These are phyloP conservation scores for Aspergillus felis DNA, from an alignment of 2,329 filamentous ascomycete species.

Conservation along the genomic window DNA sequence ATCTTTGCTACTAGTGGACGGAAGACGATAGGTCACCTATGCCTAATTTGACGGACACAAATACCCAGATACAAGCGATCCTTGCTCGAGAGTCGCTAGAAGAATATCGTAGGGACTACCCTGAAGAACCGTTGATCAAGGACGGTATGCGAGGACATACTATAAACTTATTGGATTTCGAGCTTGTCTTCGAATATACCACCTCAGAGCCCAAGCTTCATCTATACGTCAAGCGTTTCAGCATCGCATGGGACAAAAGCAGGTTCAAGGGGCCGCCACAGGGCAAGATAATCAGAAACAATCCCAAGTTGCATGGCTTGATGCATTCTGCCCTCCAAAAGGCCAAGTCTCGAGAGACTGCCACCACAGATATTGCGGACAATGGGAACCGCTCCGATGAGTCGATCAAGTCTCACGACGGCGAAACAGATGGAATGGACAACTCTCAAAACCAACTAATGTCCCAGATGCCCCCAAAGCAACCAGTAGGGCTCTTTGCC, in stretches of 20 bases:
- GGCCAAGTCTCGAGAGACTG: slow-evolving; percentile 6
- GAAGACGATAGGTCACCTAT: slow-evolving; percentile 13
- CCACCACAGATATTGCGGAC: neutral
- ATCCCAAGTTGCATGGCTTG: slow-evolving; percentile 10
- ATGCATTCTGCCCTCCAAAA: slow-evolving; percentile 12
- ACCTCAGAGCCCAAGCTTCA: slow-evolving; percentile 18
- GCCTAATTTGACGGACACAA: slow-evolving; percentile 32
- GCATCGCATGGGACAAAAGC: slow-evolving; percentile 18
- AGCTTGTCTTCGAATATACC: slow-evolving; percentile 32
- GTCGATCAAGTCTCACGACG: slow-evolving; percentile 11
- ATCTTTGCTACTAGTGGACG: slow-evolving; percentile 21
- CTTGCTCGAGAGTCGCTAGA: slow-evolving; percentile 25
- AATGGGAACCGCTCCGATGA: slow-evolving; percentile 5
- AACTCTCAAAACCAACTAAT: slow-evolving; percentile 16
- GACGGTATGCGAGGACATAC: slow-evolving; percentile 23
- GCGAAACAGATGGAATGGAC: slow-evolving; percentile 3
- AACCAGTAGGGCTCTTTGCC: neutral
- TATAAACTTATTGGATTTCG: slow-evolving; percentile 31
- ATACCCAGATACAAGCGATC: slow-evolving; percentile 30
- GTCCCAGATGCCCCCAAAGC: slow-evolving; percentile 17
- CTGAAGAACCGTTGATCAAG: slow-evolving; percentile 13
- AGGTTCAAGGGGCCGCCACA: slow-evolving; percentile 9
- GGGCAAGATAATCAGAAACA: slow-evolving; percentile 19
- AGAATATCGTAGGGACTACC: slow-evolving; percentile 15
- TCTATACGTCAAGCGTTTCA: slow-evolving; percentile 23